Percentiles rank a stretch among this genome's conserved stretches.
Conservation (phyloP, 257 asterid genomes). For the Cinchona pubescens region DNA sequence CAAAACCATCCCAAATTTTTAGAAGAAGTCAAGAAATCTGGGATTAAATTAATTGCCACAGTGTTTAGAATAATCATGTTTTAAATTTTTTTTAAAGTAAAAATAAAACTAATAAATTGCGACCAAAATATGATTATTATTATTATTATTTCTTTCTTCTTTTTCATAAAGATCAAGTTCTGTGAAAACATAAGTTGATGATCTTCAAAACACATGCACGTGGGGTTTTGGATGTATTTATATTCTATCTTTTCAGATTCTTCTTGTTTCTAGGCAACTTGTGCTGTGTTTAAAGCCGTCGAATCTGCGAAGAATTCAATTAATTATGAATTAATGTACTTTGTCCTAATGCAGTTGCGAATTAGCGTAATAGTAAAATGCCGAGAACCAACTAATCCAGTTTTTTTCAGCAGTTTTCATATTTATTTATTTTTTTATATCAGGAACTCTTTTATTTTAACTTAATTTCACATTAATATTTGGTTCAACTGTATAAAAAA, state of each 20-base stretch:
- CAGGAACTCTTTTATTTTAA: background rate
- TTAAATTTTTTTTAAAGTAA: too few species aligned
- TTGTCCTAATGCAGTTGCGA: background rate
- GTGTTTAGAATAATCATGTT: too few species aligned
- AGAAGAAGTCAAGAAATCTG: background rate
- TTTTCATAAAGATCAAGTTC: background rate
- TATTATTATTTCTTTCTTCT: background rate
- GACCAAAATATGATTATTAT: background rate
- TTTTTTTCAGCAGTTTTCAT: too few species aligned
- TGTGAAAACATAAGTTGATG: background rate
- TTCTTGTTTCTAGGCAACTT: background rate
- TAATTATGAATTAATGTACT: background rate
- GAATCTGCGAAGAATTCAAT: background rate
- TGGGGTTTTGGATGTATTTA: background rate
- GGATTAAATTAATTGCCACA: too few species aligned
- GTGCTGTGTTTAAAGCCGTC: slow-evolving; percentile 7
- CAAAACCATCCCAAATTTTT: background rate
- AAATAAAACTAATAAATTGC: background rate
- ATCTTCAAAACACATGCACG: background rate
- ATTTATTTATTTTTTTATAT: too few species aligned
- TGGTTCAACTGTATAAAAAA: too few species aligned
- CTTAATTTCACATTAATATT: too few species aligned
- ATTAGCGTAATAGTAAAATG: too few species aligned
- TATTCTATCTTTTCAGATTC: slow-evolving; percentile 2
- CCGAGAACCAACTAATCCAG: background rate